phyloP scores from a whole-genome alignment of 305 asterid genomes.

The Ilex paraguariensis region DNA sequence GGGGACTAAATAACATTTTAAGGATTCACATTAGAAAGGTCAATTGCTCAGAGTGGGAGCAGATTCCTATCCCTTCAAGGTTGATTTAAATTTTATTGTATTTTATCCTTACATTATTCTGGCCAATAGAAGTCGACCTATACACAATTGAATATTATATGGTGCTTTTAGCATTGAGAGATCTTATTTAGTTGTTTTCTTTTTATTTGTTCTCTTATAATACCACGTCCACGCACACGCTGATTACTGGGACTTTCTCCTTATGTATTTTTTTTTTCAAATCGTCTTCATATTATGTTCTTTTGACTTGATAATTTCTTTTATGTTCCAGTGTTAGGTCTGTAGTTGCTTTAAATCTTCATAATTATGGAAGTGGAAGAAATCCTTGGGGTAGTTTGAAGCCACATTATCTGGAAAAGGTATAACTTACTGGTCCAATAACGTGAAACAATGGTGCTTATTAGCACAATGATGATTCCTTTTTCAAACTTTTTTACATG shows the following conservation, averaged over 20 bases:
- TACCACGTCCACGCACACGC: too few relatives aligned
- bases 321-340: slow-evolving; percentile 74
- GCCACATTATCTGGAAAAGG: slow-evolving; percentile 93
- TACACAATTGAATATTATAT: too few relatives aligned
- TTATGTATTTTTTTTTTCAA: too few relatives aligned
- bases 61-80: slow-evolving; percentile 83
- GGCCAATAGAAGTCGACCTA: too few relatives aligned
- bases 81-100: slow-evolving; percentile 18
- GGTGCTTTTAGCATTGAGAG: too few relatives aligned
- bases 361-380: slow-evolving; percentile 99
- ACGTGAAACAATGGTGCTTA: background rate
- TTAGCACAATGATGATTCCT: background rate
- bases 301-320: slow-evolving; percentile 11
- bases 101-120: too few relatives aligned
- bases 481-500: background rate
- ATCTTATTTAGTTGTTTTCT: too few relatives aligned
- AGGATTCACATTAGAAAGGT: slow-evolving; percentile 88
- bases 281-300: slow-evolving; percentile 13
- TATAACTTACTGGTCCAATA: slow-evolving; percentile 14
- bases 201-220: too few relatives aligned
- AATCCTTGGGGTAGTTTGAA: slow-evolving; percentile 96
- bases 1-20: slow-evolving; percentile 91
- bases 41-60: slow-evolving; percentile 79
- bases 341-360: slow-evolving; percentile 86
- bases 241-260: too few relatives aligned